Evolutionary conservation across 2,329 filamentous ascomycete genomes (phyloP).

Genomic region (Catunica adiposa): DNA sequence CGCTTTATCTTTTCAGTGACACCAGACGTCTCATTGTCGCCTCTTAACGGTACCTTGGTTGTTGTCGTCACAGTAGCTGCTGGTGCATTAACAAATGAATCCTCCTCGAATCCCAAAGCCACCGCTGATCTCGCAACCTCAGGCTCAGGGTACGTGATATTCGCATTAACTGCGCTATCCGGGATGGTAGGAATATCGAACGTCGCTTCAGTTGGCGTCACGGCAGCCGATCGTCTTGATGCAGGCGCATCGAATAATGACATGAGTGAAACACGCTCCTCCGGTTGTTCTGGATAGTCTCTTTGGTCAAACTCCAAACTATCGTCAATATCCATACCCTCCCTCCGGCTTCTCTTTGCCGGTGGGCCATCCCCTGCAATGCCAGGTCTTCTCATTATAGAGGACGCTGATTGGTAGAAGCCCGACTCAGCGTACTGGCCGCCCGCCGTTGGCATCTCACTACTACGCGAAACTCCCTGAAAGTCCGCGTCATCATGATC

Average conservation of each 20-base stretch:
- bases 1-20: not conserved
- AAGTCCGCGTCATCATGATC: not conserved
- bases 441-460: not conserved
- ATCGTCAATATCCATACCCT: conserved; percentile 21
- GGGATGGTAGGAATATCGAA: conserved; percentile 11
- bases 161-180: conserved; percentile 10
- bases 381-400: not conserved
- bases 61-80: conserved; percentile 28
- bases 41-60: conserved; percentile 33
- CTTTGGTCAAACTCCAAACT: conserved; percentile 17
- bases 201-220: not conserved
- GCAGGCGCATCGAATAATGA: conserved; percentile 43
- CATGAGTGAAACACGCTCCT: not conserved
- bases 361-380: not conserved
- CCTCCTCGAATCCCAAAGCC: conserved; percentile 19
- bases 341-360: conserved; percentile 15
- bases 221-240: conserved; percentile 19
- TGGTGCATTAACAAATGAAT: conserved; percentile 17
- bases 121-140: conserved; percentile 17
- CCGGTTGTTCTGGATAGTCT: conserved; percentile 15
- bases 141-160: conserved; percentile 14
- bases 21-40: conserved; percentile 25
- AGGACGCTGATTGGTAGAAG: not conserved
- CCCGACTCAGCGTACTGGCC: not conserved
- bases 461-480: not conserved